phyloP scores from a whole-genome alignment of 2,329 filamentous ascomycete species.

The Onygena corvina region DNA sequence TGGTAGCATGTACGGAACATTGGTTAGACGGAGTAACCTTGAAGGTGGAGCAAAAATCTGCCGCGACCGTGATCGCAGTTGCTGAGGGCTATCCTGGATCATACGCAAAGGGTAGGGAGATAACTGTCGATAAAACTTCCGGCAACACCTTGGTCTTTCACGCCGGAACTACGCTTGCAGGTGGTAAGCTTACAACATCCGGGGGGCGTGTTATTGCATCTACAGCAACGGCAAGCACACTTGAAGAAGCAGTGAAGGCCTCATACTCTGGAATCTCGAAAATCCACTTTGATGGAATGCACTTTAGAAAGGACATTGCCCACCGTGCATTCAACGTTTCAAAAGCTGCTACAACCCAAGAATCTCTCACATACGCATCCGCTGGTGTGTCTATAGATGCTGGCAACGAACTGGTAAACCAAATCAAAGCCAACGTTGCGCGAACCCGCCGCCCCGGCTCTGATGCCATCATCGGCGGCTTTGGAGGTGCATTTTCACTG shows the following conservation, averaged over 20 bases:
- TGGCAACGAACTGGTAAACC: slow-evolving; percentile 81
- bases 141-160: slow-evolving; percentile 70
- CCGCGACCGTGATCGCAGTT: slow-evolving; percentile 86
- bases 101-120: slow-evolving; percentile 66
- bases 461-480: slow-evolving; percentile 87
- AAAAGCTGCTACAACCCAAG: slow-evolving; percentile 18
- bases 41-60: slow-evolving; percentile 57
- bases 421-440: slow-evolving; percentile 81
- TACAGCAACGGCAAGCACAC: slow-evolving; percentile 62
- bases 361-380: slow-evolving; percentile 70
- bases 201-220: slow-evolving; percentile 89
- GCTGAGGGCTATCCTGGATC: slow-evolving; percentile 80
- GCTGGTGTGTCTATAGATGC: slow-evolving; percentile 91
- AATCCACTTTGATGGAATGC: slow-evolving; percentile 79
- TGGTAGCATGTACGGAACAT: slow-evolving; percentile 70
- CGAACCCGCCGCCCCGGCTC: slow-evolving; percentile 76
- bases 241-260: slow-evolving; percentile 71
- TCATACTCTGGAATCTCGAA: slow-evolving; percentile 74
- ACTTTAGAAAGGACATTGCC: slow-evolving; percentile 87
- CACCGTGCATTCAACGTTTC: slow-evolving; percentile 45
- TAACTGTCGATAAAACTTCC: slow-evolving; percentile 43
- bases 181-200: slow-evolving; percentile 57
- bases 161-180: slow-evolving; percentile 62
- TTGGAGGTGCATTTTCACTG: slow-evolving; percentile 78
- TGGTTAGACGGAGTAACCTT: slow-evolving; percentile 59